These are phyloP conservation scores for Phoma sp. DNA, from an alignment of 2,329 filamentous ascomycete species.

Conservation along the genomic window DNA sequence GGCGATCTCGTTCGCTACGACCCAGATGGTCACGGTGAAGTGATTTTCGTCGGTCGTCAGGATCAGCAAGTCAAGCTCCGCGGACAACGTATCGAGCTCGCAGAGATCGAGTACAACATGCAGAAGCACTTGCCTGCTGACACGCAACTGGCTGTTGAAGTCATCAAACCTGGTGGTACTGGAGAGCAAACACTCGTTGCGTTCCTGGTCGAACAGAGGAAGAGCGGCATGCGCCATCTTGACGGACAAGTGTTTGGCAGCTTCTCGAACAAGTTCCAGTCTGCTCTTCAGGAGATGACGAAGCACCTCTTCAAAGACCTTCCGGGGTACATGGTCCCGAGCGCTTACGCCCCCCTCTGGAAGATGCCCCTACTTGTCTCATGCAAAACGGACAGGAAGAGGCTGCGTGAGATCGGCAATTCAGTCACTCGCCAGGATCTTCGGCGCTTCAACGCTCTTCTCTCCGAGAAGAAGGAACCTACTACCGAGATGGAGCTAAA, in stretches of 20 bases:
- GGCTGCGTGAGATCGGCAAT: slow-evolving; percentile 42
- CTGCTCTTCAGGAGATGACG: slow-evolving; percentile 37
- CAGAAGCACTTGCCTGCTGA: slow-evolving; percentile 48
- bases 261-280: slow-evolving; percentile 42
- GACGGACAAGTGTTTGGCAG: slow-evolving; percentile 41
- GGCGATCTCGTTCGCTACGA: slow-evolving; percentile 58
- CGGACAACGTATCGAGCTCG: slow-evolving; percentile 49
- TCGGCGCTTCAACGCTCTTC: slow-evolving; percentile 38
- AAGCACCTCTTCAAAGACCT: slow-evolving; percentile 37
- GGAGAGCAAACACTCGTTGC: slow-evolving; percentile 44
- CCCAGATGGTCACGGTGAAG: slow-evolving; percentile 46
- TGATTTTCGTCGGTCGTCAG: slow-evolving; percentile 46
- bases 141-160: slow-evolving; percentile 56
- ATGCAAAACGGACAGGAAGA: slow-evolving; percentile 46
- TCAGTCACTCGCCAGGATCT: slow-evolving; percentile 42
- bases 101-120: slow-evolving; percentile 50
- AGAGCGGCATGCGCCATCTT: slow-evolving; percentile 36
- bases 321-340: slow-evolving; percentile 47
- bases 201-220: slow-evolving; percentile 42
- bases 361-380: slow-evolving; percentile 46
- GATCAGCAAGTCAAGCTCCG: slow-evolving; percentile 52
- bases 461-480: slow-evolving; percentile 53
- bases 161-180: slow-evolving; percentile 51
- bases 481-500: slow-evolving; percentile 41
- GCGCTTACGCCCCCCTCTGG: slow-evolving; percentile 44